phyloP scores from a whole-genome alignment of 1,284 basidiomycete genomes.

The Tilletiaria anomala region DNA sequence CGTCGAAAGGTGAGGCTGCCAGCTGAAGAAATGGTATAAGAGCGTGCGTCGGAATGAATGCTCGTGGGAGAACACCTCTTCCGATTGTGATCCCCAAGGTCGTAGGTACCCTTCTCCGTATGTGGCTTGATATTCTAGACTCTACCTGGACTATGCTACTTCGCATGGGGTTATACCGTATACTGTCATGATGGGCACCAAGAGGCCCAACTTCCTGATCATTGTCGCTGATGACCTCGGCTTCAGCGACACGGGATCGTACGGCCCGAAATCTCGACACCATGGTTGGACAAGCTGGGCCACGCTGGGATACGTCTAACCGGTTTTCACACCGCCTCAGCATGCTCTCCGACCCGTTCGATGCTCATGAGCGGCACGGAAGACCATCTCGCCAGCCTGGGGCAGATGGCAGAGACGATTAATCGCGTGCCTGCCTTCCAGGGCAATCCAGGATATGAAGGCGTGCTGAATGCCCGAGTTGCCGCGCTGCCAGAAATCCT shows the following conservation, averaged over 20 bases:
- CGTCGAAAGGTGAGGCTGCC: no score
- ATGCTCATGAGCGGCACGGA: constrained; percentile 17
- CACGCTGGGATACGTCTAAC: constrained; percentile 12
- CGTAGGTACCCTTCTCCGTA: no score
- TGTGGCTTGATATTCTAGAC: no score
- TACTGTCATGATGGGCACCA: background rate
- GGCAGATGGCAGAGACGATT: constrained; percentile 35
- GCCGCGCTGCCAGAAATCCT: constrained; percentile 34
- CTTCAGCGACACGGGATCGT: constrained; percentile 16
- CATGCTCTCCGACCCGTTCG: constrained; percentile 14
- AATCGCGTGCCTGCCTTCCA: constrained; percentile 15
- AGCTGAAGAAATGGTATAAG: no score
- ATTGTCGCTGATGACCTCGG: constrained; percentile 22
- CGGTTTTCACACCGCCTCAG: constrained; percentile 18
- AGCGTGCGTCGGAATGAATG: no score
- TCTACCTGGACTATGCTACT: no score
- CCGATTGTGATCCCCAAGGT: no score
- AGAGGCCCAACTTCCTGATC: constrained; percentile 20
- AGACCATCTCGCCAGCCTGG: constrained; percentile 21
- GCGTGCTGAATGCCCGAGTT: constrained; percentile 16
- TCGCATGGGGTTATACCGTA: no score
- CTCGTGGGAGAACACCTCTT: no score
- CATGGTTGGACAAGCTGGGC: constrained; percentile 25
- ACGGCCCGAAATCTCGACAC: constrained; percentile 26
- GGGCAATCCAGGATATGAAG: constrained; percentile 24